A percentile compares a stretch with the other conserved stretches of the same genome.
phyloP scores from a whole-genome alignment of 345 rosid species.

The Euphorbia peplus region DNA sequence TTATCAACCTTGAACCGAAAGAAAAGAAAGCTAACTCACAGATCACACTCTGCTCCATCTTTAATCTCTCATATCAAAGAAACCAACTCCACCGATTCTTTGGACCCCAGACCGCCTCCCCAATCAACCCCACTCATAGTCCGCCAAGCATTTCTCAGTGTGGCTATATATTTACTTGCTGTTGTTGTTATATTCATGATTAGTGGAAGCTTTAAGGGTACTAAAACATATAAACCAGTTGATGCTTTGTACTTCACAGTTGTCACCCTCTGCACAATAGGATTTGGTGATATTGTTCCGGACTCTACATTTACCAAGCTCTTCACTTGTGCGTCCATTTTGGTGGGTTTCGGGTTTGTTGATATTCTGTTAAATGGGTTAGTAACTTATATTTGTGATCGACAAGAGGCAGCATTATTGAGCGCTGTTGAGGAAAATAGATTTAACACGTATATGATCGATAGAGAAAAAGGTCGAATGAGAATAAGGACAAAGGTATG shows the following conservation, averaged over 20 bases:
- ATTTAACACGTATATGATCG: conserved; percentile 52
- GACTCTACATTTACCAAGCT: conserved; percentile 53
- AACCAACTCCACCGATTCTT: conserved; percentile 14
- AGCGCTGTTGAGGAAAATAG: conserved; percentile 49
- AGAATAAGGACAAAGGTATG: conserved; percentile 56
- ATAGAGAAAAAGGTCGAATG: conserved; percentile 61
- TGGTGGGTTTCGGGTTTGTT: conserved; percentile 62
- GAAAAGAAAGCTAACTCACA: conserved; percentile 28
- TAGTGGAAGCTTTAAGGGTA: conserved; percentile 42
- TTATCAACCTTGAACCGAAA: conserved; percentile 42
- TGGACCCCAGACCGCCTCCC: conserved; percentile 20
- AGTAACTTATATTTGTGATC: conserved; percentile 59
- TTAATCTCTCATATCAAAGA: conserved; percentile 40
- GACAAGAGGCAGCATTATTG: conserved; percentile 52
- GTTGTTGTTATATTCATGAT: conserved; percentile 35
- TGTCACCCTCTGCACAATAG: conserved; percentile 68
- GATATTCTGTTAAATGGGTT: conserved; percentile 56
- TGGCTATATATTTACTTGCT: conserved; percentile 37
- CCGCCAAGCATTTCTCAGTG: conserved; percentile 47
- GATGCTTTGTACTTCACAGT: conserved; percentile 65
- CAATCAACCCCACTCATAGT: conserved; percentile 46
- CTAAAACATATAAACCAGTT: conserved; percentile 38
- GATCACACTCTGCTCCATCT: conserved; percentile 60
- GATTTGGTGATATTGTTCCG: conserved; percentile 67
- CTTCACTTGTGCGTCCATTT: conserved; percentile 49